Base-by-base conservation (phyloP, 768 basidiomycete species). In the Hericium coralloides region DNA sequence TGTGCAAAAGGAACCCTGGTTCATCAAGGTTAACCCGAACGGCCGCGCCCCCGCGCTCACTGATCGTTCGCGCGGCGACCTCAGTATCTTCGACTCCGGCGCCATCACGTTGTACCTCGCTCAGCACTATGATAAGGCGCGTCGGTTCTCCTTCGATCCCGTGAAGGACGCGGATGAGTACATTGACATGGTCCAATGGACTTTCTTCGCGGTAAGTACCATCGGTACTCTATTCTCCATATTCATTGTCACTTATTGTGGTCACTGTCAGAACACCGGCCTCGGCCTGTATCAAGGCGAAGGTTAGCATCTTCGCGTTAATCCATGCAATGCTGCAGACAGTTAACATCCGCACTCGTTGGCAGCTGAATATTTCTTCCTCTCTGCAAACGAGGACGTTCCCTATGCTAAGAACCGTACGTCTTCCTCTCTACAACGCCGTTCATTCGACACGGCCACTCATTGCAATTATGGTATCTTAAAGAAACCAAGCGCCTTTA, bases 251-350 rank as follows among this genome's bases (percentile, higher is more conserved):
- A n/a, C 2, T 26, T 15, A 31, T 37, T 49, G 15, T 52, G 2
- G 49, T 22, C 18, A 17, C 43, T 45, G 43, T 20, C 66, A 89
- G 84, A 87, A 90, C 65, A 89, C 87, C 1, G 89, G 86, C 23
- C 69, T 90, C 22, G 89, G 89, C 26, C 89, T 90, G 18, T 93
- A 91, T 87, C 89, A 92, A 74, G 87, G 89, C 26, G 87, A 90
- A 73, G 68, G 71, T 69, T 52, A 14, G 53, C 57, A 51, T 39
- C 48, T 31, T 36, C 20, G 12, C 22, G 9, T 15, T 50, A 39
- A 41, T 54, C n/a, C n/a, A n/a, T 41, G 36, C 2, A 22, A 10
- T 49, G 17, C 17, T 18, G 48, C 20, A 38, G 26, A 31, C 37
- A 45, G 53, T 45, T 12, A n/a, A 12, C 45, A 5, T 54, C 12